Conservation (phyloP, 1,284 basidiomycete species). For the Hemileia vastatrix region DNA sequence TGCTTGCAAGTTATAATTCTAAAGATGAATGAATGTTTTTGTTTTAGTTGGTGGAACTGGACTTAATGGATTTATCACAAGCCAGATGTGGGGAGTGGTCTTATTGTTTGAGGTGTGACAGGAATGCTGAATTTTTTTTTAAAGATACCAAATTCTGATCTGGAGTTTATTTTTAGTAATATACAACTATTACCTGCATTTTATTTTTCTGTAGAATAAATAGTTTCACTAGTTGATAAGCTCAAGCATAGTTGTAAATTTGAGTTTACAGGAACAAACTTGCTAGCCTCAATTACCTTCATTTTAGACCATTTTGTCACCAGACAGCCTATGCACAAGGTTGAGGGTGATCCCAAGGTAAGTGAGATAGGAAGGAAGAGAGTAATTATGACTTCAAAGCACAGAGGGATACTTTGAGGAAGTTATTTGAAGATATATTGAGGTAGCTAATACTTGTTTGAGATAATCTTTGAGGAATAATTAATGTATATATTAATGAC, state of each 20-base stretch:
- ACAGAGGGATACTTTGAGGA: no score
- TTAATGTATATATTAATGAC: no score
- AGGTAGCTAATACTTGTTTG: no score
- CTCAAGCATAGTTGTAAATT: background rate
- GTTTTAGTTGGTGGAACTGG: background rate
- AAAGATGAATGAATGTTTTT: background rate
- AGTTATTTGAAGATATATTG: no score
- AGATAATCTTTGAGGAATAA: no score
- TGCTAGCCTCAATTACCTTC: background rate
- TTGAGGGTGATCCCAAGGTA: no score
- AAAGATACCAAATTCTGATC: background rate
- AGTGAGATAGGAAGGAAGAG: no score
- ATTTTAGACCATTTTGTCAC: no score
- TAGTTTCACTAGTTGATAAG: background rate
- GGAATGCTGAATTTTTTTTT: background rate
- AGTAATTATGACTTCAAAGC: no score
- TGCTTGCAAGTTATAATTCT: no score
- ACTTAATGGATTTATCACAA: background rate
- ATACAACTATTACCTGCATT: slow-evolving; percentile 8
- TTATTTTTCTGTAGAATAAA: background rate
- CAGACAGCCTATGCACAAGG: no score
- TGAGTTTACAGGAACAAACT: background rate
- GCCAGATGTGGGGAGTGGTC: background rate
- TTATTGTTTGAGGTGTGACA: background rate
- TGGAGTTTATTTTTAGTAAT: background rate